Percentiles rank a stretch among this genome's conserved stretches.
Evolutionary conservation across 306 rosid genomes (phyloP).

Genomic region (Cajanus cajan): DNA sequence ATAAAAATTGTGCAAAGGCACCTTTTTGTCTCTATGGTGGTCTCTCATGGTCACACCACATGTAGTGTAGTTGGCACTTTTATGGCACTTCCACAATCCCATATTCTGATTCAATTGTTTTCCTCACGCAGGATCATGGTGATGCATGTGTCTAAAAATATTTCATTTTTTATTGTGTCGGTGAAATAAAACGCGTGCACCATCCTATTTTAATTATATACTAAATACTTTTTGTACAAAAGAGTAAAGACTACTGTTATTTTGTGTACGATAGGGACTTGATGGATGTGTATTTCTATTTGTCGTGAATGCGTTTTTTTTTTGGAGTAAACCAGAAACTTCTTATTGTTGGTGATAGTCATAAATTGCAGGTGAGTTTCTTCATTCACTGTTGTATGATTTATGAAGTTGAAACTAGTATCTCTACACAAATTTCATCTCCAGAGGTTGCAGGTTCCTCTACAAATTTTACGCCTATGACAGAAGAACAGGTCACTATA

Average conservation of each 20-base stretch:
- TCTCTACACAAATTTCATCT: too few species aligned
- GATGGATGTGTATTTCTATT: background rate
- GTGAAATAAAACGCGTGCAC: conserved; percentile 2
- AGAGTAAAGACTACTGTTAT: background rate
- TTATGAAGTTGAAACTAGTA: too few species aligned
- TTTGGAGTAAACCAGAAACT: too few species aligned
- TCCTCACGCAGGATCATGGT: background rate
- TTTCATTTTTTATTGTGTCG: background rate
- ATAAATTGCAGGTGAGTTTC: too few species aligned
- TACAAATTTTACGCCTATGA: too few species aligned
- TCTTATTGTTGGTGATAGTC: too few species aligned
- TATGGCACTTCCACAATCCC: background rate
- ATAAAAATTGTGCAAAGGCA: conserved; percentile 5
- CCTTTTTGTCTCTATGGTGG: conserved; percentile 15
- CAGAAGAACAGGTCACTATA: too few species aligned
- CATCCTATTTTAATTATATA: background rate
- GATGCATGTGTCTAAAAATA: conserved; percentile 9
- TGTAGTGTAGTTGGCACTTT: background rate
- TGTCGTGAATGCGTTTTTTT: too few species aligned
- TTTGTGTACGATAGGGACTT: background rate
- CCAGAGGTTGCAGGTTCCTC: too few species aligned
- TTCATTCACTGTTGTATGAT: too few species aligned
- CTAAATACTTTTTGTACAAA: background rate
- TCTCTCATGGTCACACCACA: too few species aligned
- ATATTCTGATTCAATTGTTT: conserved; percentile 1